Base-by-base conservation (phyloP, 2,329 filamentous ascomycete species). In the Ceratocystis harringtonii region DNA sequence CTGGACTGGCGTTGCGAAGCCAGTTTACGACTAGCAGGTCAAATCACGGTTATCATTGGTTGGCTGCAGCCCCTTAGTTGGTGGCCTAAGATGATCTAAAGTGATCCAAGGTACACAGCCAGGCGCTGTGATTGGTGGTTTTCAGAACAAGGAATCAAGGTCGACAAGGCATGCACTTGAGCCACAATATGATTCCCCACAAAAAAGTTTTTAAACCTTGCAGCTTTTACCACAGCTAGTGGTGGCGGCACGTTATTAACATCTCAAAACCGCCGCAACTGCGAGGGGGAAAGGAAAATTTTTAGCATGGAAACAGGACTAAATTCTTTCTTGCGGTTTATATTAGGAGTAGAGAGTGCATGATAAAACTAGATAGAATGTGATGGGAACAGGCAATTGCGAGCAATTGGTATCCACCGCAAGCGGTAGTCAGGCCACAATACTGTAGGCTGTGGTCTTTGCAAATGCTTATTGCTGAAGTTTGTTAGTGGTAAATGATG, bases 131-230 rank as follows among this genome's bases (percentile, higher is more conserved):
- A 57, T 57, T 57, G 52, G 52, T 28, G 22, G 52, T 12, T n/a
- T 57, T 57, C 2, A 28, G 52, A 32, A 32, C 52, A 57, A 7
- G 60, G 36, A 61, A 44, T 61, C 36, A 22, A 28, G 22, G 28
- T 61, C 60, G 19, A 61, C 32, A 61, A 61, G 58, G 43, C 60
- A 43, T 19, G 60, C 60, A 61, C 60, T 57, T 28, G 52, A 22
- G 52, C 52, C 52, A 57, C 25, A 32, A 63, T n/a, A 48, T 48
- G 48, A 57, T 55, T 55, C 62, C 48, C 62, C 62, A 63, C 62
- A 63, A 63, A 63, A 63, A 62, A 45, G 52, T 32, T 57, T 57
- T 57, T 57, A 57, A 57, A 57, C 52, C 52, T 57, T 57, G 52
- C 52, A 57, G 15, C 5, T 28, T 28, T 22, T 15, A 57, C 6